A percentile compares a stretch with the other conserved stretches of the same genome.
These are phyloP conservation scores for Chlorella sorokiniana DNA, from an alignment of 139 green algal species.

Conservation along the genomic window DNA sequence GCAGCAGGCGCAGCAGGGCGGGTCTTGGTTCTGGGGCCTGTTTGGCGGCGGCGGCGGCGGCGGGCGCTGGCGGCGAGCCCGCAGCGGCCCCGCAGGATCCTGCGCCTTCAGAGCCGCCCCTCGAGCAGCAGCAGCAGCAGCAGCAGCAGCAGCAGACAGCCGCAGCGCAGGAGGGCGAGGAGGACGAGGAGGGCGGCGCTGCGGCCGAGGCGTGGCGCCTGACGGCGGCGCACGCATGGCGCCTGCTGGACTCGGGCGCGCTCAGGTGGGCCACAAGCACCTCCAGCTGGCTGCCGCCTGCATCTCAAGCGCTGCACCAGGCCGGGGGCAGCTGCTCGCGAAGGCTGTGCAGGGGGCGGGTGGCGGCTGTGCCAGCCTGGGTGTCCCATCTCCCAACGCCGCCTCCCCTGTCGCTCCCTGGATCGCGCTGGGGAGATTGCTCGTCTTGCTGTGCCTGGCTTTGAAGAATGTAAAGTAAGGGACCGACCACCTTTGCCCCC, in stretches of 20 bases:
- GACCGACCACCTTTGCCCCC: not conserved
- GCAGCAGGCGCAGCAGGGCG: slow-evolving; percentile 3
- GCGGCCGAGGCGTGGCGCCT: not conserved
- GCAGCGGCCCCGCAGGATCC: not conserved
- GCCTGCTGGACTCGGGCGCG: not conserved
- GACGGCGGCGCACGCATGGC: slow-evolving; percentile 17
- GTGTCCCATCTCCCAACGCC: no score
- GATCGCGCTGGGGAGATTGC: no score
- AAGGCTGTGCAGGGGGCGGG: no score
- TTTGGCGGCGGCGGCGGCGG: not conserved
- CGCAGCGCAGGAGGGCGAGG: not conserved
- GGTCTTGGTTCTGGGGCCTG: not conserved
- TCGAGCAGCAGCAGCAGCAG: not conserved
- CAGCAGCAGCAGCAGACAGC: not conserved
- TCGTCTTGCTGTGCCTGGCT: no score
- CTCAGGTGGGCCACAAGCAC: not conserved
- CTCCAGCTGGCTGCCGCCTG: not conserved
- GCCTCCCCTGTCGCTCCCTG: no score
- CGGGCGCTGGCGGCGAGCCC: not conserved
- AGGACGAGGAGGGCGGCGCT: not conserved
- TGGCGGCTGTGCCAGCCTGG: no score
- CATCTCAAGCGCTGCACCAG: not conserved
- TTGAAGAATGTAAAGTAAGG: no score
- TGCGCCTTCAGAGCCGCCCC: not conserved
- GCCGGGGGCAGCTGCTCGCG: no score